Evolutionary conservation across 1,284 basidiomycete genomes (phyloP), one percentile per base, ranked within the genome.

Genomic region (Hemileia vastatrix): DNA sequence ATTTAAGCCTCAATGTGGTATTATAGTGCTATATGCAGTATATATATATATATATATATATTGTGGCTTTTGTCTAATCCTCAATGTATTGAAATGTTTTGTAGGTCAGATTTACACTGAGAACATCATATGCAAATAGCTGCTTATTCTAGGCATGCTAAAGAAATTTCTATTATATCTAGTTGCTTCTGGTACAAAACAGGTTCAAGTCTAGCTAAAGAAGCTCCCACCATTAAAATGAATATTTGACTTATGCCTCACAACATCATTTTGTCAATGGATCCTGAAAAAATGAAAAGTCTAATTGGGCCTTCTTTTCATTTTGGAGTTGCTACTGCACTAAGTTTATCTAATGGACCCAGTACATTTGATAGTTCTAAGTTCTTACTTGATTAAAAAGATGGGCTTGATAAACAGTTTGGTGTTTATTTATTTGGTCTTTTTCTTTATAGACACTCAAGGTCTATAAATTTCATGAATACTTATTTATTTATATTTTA

Each of bases 231-330:
- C 32, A 61, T 94, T 65, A 87, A 93, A 70, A 86, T 85, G 66
- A 79, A 83, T 5, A 82, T 91, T 68, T 83, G 85, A 50, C 76
- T 92, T 15, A 83, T 87, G 61, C 83, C 86, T 27, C 78, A 84
- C 66, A 86, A 86, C 67, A 75, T 84, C 32, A 78, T 81, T 6
- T 80, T 88, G 43, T 74, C 80, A 2, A 83, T 85, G 0, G 86
- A 88, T 65, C 68, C 77, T 24, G 83, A 83, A 44, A 86, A 84
- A 61, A 66, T 67, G 2, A 92, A 94, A 48, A 85, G 84, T 43
- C 77, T 84, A 6, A 84, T 83, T 62, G 98, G 94, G 95, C 91
- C 91, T 15, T 87, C 92, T 65, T 99, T 99, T 76, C 93, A 98
- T 77, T 94, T 95, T 66, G 95, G 95, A 15, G 93, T 95, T 0